These are phyloP conservation scores for Luffa aegyptiaca DNA, from an alignment of 306 rosid genomes.

Conservation along the genomic window DNA sequence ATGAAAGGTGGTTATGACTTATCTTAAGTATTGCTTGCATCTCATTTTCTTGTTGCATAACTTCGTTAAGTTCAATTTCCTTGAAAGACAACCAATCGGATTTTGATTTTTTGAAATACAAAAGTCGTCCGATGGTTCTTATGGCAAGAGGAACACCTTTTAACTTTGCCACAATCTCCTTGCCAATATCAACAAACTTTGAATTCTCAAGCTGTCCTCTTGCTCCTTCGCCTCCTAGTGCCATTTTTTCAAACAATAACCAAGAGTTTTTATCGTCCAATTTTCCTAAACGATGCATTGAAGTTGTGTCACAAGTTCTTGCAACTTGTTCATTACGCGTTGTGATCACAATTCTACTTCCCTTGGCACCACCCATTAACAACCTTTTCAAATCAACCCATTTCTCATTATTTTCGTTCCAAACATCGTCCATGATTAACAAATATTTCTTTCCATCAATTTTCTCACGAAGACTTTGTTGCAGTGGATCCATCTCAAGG, in stretches of 20 bases:
- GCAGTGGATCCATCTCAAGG: neutral
- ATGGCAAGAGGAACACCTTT: neutral
- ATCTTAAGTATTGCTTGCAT: constrained; percentile 13
- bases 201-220: too few species aligned
- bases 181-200: neutral
- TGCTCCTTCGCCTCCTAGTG: too few species aligned
- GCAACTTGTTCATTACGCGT: neutral
- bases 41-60: constrained; percentile 8
- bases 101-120: constrained; percentile 15
- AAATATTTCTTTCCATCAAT: neutral
- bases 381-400: neutral
- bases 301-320: neutral
- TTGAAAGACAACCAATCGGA: constrained; percentile 23
- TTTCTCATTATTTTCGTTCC: neutral
- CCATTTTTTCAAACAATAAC: too few species aligned
- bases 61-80: constrained; percentile 19
- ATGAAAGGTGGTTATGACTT: constrained; percentile 18
- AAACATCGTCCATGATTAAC: neutral
- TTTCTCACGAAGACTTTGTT: neutral
- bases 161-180: neutral
- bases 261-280: too few species aligned
- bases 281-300: neutral
- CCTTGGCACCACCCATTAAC: neutral
- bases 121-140: neutral
- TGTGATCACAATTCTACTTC: neutral